Conservation (phyloP, 306 rosid genomes). For the Vigna nakashimae region DNA sequence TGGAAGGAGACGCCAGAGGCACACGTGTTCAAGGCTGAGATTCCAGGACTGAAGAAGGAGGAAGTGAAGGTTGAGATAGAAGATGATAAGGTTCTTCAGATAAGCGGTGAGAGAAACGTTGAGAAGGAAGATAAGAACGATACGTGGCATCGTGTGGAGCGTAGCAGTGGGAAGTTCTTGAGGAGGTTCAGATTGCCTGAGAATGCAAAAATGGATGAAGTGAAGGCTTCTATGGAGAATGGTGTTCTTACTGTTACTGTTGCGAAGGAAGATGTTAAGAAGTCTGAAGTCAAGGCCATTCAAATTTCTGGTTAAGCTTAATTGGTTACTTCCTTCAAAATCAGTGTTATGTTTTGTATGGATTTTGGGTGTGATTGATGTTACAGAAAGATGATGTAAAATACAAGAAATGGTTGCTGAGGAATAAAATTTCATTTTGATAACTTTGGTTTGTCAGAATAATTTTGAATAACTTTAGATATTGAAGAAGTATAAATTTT, state of each 20-base stretch:
- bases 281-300: constrained; percentile 43
- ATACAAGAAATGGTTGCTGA: no score
- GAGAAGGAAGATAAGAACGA: constrained; percentile 56
- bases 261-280: constrained; percentile 46
- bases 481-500: no score
- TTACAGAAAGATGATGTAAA: no score
- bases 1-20: constrained; percentile 60
- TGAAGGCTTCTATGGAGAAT: constrained; percentile 53
- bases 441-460: no score
- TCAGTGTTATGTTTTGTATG: no score
- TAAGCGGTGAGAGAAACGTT: constrained; percentile 46
- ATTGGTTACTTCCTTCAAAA: no score
- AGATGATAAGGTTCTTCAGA: constrained; percentile 52
- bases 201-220: constrained; percentile 40
- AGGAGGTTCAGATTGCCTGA: constrained; percentile 49
- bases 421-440: no score
- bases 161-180: constrained; percentile 51
- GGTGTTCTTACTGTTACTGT: constrained; percentile 55
- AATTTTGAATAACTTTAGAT: no score
- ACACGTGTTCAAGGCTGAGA: constrained; percentile 52
- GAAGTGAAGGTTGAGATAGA: constrained; percentile 51
- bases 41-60: constrained; percentile 51
- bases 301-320: background rate
- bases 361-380: no score
- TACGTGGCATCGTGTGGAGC: constrained; percentile 48